Evolutionary conservation across 2,329 filamentous ascomycete genomes (phyloP).

Genomic region (Fusarium hainanense): DNA sequence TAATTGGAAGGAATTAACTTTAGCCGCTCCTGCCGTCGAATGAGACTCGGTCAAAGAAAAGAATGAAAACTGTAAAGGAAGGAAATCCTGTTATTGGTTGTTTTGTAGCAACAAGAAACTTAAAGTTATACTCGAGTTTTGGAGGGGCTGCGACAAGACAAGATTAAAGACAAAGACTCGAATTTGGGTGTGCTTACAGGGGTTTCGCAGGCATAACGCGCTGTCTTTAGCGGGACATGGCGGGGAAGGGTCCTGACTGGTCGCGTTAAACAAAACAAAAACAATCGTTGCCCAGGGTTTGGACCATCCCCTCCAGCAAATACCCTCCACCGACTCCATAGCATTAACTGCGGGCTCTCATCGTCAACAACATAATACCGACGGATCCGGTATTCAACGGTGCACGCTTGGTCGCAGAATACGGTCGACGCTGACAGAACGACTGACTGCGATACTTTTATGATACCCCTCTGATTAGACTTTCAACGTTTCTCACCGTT

Average conservation of each 20-base stretch:
- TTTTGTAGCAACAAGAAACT: conserved; percentile 7
- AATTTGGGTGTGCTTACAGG: conserved; percentile 36
- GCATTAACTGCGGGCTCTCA: conserved; percentile 21
- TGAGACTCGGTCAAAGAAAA: not conserved
- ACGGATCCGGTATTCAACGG: conserved; percentile 33
- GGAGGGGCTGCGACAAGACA: conserved; percentile 39
- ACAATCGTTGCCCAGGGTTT: conserved; percentile 46
- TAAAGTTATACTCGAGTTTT: conserved; percentile 23
- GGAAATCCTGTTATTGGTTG: conserved; percentile 4
- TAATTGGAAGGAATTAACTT: conserved; percentile 9
- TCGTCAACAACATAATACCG: conserved; percentile 30
- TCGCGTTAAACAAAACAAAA: conserved; percentile 51
- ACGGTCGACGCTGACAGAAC: conserved; percentile 13
- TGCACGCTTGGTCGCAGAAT: conserved; percentile 15
- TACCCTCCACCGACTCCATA: conserved; percentile 28
- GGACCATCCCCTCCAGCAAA: conserved; percentile 30
- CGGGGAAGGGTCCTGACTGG: conserved; percentile 38
- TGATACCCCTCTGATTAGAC: conserved; percentile 32
- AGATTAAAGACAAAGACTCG: conserved; percentile 13
- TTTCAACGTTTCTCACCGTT: conserved; percentile 11
- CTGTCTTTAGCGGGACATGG: conserved; percentile 43
- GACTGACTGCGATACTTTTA: conserved; percentile 5
- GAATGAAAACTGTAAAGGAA: conserved; percentile 9
- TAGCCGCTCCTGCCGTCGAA: not conserved
- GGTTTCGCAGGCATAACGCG: conserved; percentile 35